Conservation (phyloP, 1,139 yeast genomes). For the Blastobotrys capitulatus region DNA sequence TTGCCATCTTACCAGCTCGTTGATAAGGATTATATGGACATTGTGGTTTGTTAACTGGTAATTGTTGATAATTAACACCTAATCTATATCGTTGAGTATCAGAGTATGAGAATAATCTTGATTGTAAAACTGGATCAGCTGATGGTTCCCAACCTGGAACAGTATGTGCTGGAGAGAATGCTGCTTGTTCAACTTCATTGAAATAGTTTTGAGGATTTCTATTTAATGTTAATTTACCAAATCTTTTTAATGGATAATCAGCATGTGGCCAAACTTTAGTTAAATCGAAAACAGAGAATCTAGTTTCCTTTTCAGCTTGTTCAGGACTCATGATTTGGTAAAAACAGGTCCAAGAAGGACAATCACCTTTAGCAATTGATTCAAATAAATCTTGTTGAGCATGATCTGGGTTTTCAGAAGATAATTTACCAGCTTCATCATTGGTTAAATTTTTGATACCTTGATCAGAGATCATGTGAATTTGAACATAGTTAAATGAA, state of each 20-base stretch:
- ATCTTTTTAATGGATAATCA: slow-evolving; percentile 68
- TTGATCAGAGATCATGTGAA: slow-evolving; percentile 57
- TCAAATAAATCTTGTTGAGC: slow-evolving; percentile 54
- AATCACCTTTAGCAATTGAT: slow-evolving; percentile 53
- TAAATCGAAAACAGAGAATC: slow-evolving; percentile 55
- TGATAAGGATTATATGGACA: slow-evolving; percentile 39
- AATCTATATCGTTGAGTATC: slow-evolving; percentile 72
- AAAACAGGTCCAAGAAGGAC: slow-evolving; percentile 61
- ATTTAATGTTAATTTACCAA: slow-evolving; percentile 65
- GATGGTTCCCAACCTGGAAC: slow-evolving; percentile 82
- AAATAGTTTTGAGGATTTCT: slow-evolving; percentile 73
- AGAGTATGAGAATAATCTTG: slow-evolving; percentile 77
- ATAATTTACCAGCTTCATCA: slow-evolving; percentile 52
- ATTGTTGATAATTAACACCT: slow-evolving; percentile 65
- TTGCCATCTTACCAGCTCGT: slow-evolving; percentile 85
- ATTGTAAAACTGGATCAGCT: slow-evolving; percentile 83
- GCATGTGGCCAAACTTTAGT: slow-evolving; percentile 79
- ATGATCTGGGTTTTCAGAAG: slow-evolving; percentile 60
- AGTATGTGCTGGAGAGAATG: slow-evolving; percentile 77
- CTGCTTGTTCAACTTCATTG: slow-evolving; percentile 79
- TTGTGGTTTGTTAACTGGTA: slow-evolving; percentile 61
- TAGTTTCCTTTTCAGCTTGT: slow-evolving; percentile 49
- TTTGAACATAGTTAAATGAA: slow-evolving; percentile 60
- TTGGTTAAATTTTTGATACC: slow-evolving; percentile 54
- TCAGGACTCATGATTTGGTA: slow-evolving; percentile 70